Conservation (phyloP, 2,329 filamentous ascomycete genomes). For the Hymenoscyphus fraxineus region DNA sequence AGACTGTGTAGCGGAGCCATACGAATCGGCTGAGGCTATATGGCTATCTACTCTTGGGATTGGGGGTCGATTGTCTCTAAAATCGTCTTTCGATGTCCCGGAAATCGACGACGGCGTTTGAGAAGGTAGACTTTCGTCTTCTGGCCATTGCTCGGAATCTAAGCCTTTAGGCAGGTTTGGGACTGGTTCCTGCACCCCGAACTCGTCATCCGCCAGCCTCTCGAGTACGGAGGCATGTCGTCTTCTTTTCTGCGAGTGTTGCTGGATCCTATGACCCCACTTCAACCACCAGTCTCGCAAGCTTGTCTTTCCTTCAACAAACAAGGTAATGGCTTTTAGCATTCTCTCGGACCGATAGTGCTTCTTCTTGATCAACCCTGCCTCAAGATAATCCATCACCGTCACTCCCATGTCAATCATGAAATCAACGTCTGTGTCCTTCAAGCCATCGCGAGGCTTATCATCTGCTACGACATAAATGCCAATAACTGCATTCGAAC, state of each 20-base stretch:
- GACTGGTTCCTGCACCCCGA: conserved; percentile 31
- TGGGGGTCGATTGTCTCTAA: conserved; percentile 20
- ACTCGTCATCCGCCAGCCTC: conserved; percentile 28
- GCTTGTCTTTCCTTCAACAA: conserved; percentile 49
- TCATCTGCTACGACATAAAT: conserved; percentile 58
- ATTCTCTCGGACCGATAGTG: conserved; percentile 51
- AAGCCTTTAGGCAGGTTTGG: conserved; percentile 26
- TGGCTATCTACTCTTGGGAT: conserved; percentile 19
- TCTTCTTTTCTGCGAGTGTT: conserved; percentile 17
- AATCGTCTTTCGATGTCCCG: conserved; percentile 8
- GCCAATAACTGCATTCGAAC: conserved; percentile 54
- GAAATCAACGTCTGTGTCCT: conserved; percentile 46
- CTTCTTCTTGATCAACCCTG: conserved; percentile 48
- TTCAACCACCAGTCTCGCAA: conserved; percentile 33
- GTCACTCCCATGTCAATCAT: conserved; percentile 54
- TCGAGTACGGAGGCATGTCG: conserved; percentile 18
- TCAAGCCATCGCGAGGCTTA: conserved; percentile 49
- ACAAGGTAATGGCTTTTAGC: conserved; percentile 50
- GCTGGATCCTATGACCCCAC: conserved; percentile 25
- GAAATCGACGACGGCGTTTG: conserved; percentile 19
- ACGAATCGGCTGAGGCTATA: conserved; percentile 12
- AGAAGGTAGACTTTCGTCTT: conserved; percentile 21
- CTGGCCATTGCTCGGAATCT: conserved; percentile 20
- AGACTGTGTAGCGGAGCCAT: conserved; percentile 18
- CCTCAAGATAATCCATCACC: conserved; percentile 59